phyloP scores from a whole-genome alignment of 441 rosid species.

The Populus hybrid region DNA sequence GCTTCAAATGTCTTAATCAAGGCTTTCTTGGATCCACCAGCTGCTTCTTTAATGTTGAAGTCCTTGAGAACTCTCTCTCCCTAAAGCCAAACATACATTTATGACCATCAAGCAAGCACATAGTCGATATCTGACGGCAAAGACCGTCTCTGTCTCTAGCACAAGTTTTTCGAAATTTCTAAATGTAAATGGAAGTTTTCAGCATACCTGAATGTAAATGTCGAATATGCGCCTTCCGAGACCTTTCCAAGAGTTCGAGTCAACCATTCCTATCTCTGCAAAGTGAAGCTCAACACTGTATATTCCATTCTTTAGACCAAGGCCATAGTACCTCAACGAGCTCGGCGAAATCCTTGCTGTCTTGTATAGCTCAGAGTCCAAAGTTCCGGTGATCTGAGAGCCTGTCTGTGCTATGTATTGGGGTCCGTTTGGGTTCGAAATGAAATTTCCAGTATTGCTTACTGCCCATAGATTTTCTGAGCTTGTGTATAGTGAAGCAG shows the following conservation, averaged over 20 bases:
- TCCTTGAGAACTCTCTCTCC: slow-evolving; percentile 43
- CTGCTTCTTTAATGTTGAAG: slow-evolving; percentile 46
- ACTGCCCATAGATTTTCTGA: slow-evolving; percentile 37
- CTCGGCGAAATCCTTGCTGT: slow-evolving; percentile 46
- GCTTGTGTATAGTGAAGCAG: slow-evolving; percentile 40
- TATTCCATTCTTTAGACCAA: slow-evolving; percentile 39
- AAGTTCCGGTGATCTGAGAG: slow-evolving; percentile 38
- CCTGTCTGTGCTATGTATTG: slow-evolving; percentile 27
- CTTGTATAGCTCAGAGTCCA: slow-evolving; percentile 47
- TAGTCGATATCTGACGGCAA: neutral
- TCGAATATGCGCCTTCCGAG: slow-evolving; percentile 49
- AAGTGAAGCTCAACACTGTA: slow-evolving; percentile 45
- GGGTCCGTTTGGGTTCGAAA: slow-evolving; percentile 37
- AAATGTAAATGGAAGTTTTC: neutral
- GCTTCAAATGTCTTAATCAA: slow-evolving; percentile 36
- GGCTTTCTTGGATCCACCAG: slow-evolving; percentile 50
- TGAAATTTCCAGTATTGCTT: slow-evolving; percentile 37
- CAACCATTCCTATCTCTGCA: slow-evolving; percentile 48
- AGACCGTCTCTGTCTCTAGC: neutral
- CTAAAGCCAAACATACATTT: slow-evolving; percentile 21
- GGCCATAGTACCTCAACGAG: slow-evolving; percentile 48
- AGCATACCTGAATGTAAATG: slow-evolving; percentile 42
- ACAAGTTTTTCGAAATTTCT: neutral
- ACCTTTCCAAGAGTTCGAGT: slow-evolving; percentile 39
- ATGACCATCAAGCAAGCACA: neutral